These are phyloP conservation scores for Fusarium solani-melongenae DNA, from an alignment of 2,329 filamentous ascomycete genomes.

Conservation along the genomic window DNA sequence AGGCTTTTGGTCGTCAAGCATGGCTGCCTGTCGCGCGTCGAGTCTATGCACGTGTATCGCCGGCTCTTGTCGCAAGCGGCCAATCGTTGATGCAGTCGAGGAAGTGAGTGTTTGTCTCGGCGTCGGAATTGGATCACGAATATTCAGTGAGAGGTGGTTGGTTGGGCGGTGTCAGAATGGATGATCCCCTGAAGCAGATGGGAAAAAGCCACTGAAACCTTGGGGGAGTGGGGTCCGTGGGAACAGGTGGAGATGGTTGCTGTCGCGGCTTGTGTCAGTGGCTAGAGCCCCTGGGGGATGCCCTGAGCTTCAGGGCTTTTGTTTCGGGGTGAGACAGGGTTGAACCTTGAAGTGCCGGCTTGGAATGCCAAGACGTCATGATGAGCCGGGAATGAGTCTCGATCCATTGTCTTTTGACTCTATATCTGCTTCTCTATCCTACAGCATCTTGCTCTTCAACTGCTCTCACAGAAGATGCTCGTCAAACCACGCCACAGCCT, in stretches of 20 bases:
- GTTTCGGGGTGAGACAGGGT: slow-evolving; percentile 6
- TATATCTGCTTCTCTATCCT: no score
- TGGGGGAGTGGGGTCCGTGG: slow-evolving; percentile 20
- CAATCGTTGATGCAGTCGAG: no score
- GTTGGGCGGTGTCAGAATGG: slow-evolving; percentile 32
- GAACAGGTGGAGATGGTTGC: not conserved
- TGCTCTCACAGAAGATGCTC: slow-evolving; percentile 49
- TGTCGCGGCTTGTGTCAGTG: slow-evolving; percentile 22
- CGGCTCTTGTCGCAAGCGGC: not conserved
- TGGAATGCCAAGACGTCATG: not conserved
- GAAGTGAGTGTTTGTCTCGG: no score
- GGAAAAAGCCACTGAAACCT: slow-evolving; percentile 28
- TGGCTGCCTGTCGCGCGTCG: slow-evolving; percentile 5
- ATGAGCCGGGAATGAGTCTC: not conserved
- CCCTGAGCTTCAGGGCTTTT: slow-evolving; percentile 8
- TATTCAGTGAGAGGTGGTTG: slow-evolving; percentile 7
- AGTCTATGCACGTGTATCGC: not conserved
- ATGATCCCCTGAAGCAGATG: slow-evolving; percentile 24
- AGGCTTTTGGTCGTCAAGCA: slow-evolving; percentile 34
- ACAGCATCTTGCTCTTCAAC: no score
- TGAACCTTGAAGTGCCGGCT: not conserved
- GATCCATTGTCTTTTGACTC: not conserved
- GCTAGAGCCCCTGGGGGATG: slow-evolving; percentile 17
- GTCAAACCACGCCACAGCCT: slow-evolving; percentile 82
- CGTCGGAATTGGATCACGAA: not conserved